phyloP scores from a whole-genome alignment of 1,139 yeast genomes.

The Eremothecium gossypii region DNA sequence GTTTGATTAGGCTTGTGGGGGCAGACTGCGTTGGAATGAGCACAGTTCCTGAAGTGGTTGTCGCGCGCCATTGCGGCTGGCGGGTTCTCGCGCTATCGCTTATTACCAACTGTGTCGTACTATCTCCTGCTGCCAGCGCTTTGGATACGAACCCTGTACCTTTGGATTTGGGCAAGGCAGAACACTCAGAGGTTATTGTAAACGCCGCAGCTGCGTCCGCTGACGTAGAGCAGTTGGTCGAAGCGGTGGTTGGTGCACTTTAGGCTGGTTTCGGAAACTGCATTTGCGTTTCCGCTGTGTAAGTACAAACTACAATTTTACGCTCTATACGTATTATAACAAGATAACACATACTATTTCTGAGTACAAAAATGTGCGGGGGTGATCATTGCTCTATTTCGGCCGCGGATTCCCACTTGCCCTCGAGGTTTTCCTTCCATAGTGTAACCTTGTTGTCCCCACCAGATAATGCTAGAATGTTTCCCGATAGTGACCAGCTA shows the following conservation, averaged over 20 bases:
- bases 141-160: conserved; percentile 44
- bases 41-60: conserved; percentile 90
- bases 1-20: conserved; percentile 61
- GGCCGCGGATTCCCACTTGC: conserved; percentile 95
- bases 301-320: too few species aligned
- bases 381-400: conserved; percentile 64
- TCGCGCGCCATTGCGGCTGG: conserved; percentile 82
- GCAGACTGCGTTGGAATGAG: conserved; percentile 98
- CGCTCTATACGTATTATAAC: too few species aligned
- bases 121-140: conserved; percentile 69
- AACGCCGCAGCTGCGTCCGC: conserved; percentile 71
- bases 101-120: conserved; percentile 76
- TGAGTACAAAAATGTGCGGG: too few species aligned
- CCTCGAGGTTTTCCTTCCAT: conserved; percentile 92
- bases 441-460: conserved; percentile 93
- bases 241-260: conserved; percentile 45
- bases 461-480: conserved; percentile 88
- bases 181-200: conserved; percentile 80
- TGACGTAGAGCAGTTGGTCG: conserved; percentile 67
- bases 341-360: too few species aligned
- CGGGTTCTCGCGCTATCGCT: conserved; percentile 75
- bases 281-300: too few species aligned
- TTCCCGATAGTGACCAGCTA: conserved; percentile 94
- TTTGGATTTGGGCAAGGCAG: conserved; percentile 71
- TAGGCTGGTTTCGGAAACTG: conserved; percentile 8